Percentiles rank a stretch among this genome's conserved stretches.
Conservation (phyloP, 306 rosid species). For the Canavalia ensiformis region DNA sequence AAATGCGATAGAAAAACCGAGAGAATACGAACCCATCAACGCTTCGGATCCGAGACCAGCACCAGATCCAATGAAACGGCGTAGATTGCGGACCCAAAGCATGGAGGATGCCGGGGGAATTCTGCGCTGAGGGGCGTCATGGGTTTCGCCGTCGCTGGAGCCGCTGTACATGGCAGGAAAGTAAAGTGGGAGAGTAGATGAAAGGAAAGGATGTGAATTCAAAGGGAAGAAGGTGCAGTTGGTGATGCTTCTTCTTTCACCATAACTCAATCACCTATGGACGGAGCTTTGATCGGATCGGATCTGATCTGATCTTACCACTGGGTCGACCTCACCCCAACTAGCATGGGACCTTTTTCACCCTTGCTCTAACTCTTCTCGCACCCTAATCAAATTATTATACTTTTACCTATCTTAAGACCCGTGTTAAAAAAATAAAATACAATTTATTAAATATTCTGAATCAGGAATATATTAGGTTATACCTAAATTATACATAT, state of each 20-base stretch:
- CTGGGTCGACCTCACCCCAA: too few species aligned
- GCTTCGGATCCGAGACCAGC: conserved; percentile 97
- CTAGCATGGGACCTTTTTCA: too few species aligned
- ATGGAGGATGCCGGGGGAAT: conserved; percentile 93
- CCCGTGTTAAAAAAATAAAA: too few species aligned
- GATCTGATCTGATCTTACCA: conserved; percentile 15
- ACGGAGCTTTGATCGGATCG: background rate
- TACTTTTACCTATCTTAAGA: too few species aligned
- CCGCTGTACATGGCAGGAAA: conserved; percentile 80
- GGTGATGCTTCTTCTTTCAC: background rate
- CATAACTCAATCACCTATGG: background rate
- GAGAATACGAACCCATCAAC: conserved; percentile 73
- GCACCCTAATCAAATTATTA: background rate
- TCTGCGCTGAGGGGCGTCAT: conserved; percentile 78
- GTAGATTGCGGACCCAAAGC: conserved; percentile 94
- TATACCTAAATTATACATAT: too few species aligned
- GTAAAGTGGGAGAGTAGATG: background rate
- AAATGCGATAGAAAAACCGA: background rate
- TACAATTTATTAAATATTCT: too few species aligned
- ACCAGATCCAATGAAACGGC: conserved; percentile 92
- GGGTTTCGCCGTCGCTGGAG: conserved; percentile 93
- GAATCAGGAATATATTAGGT: too few species aligned
- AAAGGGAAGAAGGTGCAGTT: too few species aligned
- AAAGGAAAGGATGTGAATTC: background rate
- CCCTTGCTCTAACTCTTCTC: background rate